These are phyloP conservation scores for Gyromitra esculenta DNA, from an alignment of 2,329 filamentous ascomycete species.

Conservation along the genomic window DNA sequence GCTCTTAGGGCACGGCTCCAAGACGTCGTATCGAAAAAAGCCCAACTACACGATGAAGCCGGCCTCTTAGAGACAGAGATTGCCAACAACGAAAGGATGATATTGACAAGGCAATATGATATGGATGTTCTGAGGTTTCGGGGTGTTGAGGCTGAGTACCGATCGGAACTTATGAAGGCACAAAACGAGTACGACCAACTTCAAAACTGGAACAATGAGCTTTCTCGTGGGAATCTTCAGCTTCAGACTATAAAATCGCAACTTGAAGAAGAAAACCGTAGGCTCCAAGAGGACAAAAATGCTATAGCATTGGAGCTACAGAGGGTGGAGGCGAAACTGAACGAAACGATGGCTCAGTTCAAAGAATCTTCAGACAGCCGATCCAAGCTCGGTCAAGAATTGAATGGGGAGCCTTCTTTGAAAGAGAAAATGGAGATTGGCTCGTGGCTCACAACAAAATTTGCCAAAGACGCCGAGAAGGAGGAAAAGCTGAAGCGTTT, in stretches of 20 bases:
- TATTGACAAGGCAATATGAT: conserved; percentile 44
- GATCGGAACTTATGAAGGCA: conserved; percentile 34
- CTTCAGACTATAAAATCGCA: conserved; percentile 45
- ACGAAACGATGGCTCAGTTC: conserved; percentile 23
- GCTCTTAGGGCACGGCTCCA: conserved; percentile 42
- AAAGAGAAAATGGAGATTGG: conserved; percentile 45
- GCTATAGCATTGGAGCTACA: conserved; percentile 28
- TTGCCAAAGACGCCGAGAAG: conserved; percentile 47
- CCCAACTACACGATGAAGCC: conserved; percentile 43
- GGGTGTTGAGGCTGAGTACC: conserved; percentile 35
- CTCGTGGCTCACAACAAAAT: conserved; percentile 47
- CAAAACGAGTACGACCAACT: conserved; percentile 33
- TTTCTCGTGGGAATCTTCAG: conserved; percentile 53
- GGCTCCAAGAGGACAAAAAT: conserved; percentile 41
- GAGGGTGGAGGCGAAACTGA: conserved; percentile 24
- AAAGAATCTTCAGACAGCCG: conserved; percentile 27
- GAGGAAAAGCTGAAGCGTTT: conserved; percentile 50
- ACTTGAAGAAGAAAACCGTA: conserved; percentile 34
- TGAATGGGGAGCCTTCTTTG: conserved; percentile 22
- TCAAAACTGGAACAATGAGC: conserved; percentile 47
- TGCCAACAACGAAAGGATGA: conserved; percentile 35
- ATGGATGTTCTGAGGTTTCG: conserved; percentile 47
- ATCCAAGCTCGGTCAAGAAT: conserved; percentile 25
- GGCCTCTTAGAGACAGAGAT: conserved; percentile 42
- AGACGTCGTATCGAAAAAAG: conserved; percentile 40